These are phyloP conservation scores for Syncephalis fuscata DNA, from an alignment of 371 early-diverging fungal species.

Conservation along the genomic window DNA sequence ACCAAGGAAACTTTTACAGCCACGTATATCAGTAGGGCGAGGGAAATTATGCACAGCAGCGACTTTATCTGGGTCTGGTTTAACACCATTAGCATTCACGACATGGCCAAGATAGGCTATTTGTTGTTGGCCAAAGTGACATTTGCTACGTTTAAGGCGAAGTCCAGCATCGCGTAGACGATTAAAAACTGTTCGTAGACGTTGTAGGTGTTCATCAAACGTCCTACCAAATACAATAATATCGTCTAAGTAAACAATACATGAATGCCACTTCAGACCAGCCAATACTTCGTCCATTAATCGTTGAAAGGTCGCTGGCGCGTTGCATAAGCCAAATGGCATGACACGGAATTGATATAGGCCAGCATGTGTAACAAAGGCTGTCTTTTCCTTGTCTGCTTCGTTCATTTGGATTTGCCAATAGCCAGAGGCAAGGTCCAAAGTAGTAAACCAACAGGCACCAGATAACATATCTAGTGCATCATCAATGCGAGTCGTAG, in stretches of 20 bases:
- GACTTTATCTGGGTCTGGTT: conserved; percentile 9
- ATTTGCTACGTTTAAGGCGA: conserved; percentile 18
- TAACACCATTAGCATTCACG: conserved; percentile 11
- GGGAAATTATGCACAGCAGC: conserved; percentile 4
- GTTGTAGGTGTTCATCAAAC: conserved; percentile 14
- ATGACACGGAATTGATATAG: conserved; percentile 13
- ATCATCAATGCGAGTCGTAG: conserved; percentile 20
- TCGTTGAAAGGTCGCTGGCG: conserved; percentile 16
- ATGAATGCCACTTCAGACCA: conserved; percentile 10
- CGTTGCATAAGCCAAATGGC: conserved; percentile 18
- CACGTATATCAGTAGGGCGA: conserved; percentile 7
- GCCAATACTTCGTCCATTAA: conserved; percentile 16
- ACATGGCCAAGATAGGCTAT: conserved; percentile 18
- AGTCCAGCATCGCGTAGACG: conserved; percentile 12
- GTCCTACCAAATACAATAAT: conserved; percentile 17
- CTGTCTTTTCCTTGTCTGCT: conserved; percentile 14
- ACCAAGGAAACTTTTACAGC: conserved; percentile 14
- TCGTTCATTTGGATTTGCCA: conserved; percentile 17
- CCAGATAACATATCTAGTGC: conserved; percentile 12
- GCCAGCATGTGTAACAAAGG: conserved; percentile 14
- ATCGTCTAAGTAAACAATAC: conserved; percentile 25
- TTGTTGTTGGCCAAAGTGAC: conserved; percentile 10
- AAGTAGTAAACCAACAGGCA: conserved; percentile 10
- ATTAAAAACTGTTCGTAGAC: conserved; percentile 14
- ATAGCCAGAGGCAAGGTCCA: conserved; percentile 23